Evolutionary conservation across 2,329 filamentous ascomycete species (phyloP), one percentile per base, ranked within the genome.

Genomic region (Cladosporium phlei): DNA sequence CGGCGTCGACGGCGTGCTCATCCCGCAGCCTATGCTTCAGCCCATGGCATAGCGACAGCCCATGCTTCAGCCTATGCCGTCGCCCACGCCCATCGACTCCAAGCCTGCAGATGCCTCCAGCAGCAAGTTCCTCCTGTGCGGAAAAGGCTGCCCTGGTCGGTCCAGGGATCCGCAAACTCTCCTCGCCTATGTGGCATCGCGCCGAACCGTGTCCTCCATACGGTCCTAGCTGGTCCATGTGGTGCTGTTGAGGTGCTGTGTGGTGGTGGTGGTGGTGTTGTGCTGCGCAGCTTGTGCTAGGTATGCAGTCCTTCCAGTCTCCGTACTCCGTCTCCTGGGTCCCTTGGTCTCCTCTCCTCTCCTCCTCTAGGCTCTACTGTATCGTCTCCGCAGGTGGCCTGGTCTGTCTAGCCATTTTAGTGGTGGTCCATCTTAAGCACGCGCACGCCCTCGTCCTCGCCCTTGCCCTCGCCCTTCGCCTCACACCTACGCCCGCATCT

Each of bases 351-450:
- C 14, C 29, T 17, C 19, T 14, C n/a, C 29, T n/a, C n/a, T 14
- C 14, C n/a, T 14, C 29, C 29, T 32, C 19, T 14, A 32, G 14
- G 35, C 35, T 38, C 35, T 16, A 20, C 16, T 28, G 21, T 25
- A 35, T 38, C 28, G 35, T 39, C 45, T 47, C 45, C 45, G 45
- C 35, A 47, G 28, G 14, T 34, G 45, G 35, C 19, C 24, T 45
- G 42, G 30, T 32, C n/a, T n/a, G n/a, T n/a, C n/a, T n/a, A n/a
- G n/a, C n/a, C n/a, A n/a, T n/a, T n/a, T n/a, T n/a, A n/a, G n/a
- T n/a, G n/a, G n/a, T 45, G 24, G 45, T 40, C 20, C 44, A 39
- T 47, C 45, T 39, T 47, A 47, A 47, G 45, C 45, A 39, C 43
- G 37, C 45, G 21, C 17, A 32, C 24, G 35, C 44, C 44, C n/a